These are phyloP conservation scores for Dichotomocladium elegans DNA, from an alignment of 371 early-diverging fungal genomes.

Conservation along the genomic window DNA sequence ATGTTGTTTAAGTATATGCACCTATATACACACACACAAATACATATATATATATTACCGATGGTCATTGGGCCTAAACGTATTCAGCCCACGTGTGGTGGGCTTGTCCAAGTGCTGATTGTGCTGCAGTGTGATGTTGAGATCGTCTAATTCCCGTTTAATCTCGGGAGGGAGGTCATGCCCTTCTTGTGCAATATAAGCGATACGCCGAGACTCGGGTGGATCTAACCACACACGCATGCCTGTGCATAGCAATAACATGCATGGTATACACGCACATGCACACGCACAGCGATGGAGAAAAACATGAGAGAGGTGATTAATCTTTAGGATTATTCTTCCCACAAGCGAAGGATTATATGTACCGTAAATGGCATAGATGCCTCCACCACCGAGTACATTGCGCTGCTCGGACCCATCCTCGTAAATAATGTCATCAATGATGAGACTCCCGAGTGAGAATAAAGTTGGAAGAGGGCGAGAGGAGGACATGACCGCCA, in stretches of 20 bases:
- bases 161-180: slow-evolving; percentile 31
- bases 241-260: slow-evolving; percentile 23
- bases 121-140: slow-evolving; percentile 23
- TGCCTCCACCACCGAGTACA: slow-evolving; percentile 46
- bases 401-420: slow-evolving; percentile 27
- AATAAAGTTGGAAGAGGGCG: neutral
- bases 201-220: slow-evolving; percentile 20
- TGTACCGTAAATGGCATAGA: slow-evolving; percentile 47
- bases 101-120: slow-evolving; percentile 25
- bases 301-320: too few species aligned
- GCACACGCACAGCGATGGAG: neutral
- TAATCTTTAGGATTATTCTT: neutral
- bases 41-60: too few species aligned
- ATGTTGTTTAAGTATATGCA: neutral
- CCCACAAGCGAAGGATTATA: neutral
- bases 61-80: slow-evolving; percentile 38
- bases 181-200: slow-evolving; percentile 39
- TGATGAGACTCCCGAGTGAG: slow-evolving; percentile 43
- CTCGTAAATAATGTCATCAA: slow-evolving; percentile 40
- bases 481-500: too few species aligned
- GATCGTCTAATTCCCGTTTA: slow-evolving; percentile 16
- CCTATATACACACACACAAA: neutral
- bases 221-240: slow-evolving; percentile 36
- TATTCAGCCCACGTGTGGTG: slow-evolving; percentile 42
- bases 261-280: neutral